phyloP scores from a whole-genome alignment of 306 rosid genomes.

The Cucurbita argyrosperma region DNA sequence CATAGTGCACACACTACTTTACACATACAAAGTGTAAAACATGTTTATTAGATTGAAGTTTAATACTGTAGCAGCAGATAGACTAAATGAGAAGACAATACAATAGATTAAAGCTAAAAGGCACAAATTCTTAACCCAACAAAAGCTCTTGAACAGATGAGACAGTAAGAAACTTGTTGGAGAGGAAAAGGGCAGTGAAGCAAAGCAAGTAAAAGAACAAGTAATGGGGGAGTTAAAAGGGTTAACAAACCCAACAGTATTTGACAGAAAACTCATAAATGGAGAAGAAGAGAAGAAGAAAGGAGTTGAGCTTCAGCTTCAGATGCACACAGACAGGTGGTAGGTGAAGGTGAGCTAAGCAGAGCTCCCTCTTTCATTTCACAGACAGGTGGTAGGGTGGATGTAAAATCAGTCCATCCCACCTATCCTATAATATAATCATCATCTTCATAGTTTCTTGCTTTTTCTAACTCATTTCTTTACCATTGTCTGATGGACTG shows the following conservation, averaged over 20 bases:
- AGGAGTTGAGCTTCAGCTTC: background rate
- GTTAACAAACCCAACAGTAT: conserved; percentile 1
- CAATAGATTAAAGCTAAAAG: background rate
- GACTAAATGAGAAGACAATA: background rate
- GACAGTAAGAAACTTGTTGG: background rate
- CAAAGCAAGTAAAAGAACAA: background rate
- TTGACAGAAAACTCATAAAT: conserved; percentile 2
- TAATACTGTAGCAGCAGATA: too few species aligned
- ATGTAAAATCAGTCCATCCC: background rate
- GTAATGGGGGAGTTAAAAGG: background rate
- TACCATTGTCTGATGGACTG: background rate
- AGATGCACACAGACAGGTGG: background rate
- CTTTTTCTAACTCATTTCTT: background rate
- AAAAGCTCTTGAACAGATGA: background rate
- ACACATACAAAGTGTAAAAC: background rate
- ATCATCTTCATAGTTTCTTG: background rate
- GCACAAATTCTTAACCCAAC: background rate
- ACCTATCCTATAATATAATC: background rate
- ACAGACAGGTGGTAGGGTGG: background rate
- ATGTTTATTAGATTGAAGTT: background rate
- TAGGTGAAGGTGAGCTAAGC: background rate
- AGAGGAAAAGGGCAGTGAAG: background rate
- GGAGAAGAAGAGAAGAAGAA: background rate
- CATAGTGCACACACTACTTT: background rate
- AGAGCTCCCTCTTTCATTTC: background rate